These are phyloP conservation scores for Akanthomyces lecanii DNA, from an alignment of 2,329 filamentous ascomycete species.

Conservation along the genomic window DNA sequence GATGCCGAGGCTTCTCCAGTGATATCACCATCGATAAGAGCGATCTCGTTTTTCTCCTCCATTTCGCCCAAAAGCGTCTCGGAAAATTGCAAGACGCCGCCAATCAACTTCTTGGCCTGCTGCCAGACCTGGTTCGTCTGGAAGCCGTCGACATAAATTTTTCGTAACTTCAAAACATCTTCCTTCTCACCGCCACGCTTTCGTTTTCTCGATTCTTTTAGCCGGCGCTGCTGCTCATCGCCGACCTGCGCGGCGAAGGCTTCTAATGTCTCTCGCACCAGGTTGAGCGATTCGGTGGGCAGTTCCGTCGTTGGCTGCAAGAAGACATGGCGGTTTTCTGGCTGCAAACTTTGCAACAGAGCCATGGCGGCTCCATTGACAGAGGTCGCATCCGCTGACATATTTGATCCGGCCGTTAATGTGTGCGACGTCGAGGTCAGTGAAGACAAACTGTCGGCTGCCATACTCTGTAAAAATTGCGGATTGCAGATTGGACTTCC, in stretches of 20 bases:
- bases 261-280: conserved; percentile 78
- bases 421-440: conserved; percentile 63
- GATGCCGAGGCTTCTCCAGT: conserved; percentile 27
- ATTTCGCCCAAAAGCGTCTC: conserved; percentile 45
- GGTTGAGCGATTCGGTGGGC: conserved; percentile 63
- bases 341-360: conserved; percentile 53
- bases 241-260: conserved; percentile 70
- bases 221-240: conserved; percentile 64
- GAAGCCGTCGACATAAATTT: conserved; percentile 82
- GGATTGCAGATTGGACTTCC: not conserved
- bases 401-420: conserved; percentile 47
- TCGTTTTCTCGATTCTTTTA: conserved; percentile 71
- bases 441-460: conserved; percentile 49
- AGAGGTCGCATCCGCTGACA: conserved; percentile 31
- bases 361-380: conserved; percentile 32
- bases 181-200: conserved; percentile 57
- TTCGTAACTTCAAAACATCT: conserved; percentile 68
- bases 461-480: conserved; percentile 28
- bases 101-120: conserved; percentile 80
- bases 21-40: conserved; percentile 27
- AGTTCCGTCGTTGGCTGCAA: conserved; percentile 67
- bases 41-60: conserved; percentile 36
- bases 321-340: conserved; percentile 65
- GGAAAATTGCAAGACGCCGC: conserved; percentile 47
- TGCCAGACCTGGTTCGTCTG: conserved; percentile 89